Conservation (phyloP, 805 yeast genomes). For the Kodamaea sagamina region DNA sequence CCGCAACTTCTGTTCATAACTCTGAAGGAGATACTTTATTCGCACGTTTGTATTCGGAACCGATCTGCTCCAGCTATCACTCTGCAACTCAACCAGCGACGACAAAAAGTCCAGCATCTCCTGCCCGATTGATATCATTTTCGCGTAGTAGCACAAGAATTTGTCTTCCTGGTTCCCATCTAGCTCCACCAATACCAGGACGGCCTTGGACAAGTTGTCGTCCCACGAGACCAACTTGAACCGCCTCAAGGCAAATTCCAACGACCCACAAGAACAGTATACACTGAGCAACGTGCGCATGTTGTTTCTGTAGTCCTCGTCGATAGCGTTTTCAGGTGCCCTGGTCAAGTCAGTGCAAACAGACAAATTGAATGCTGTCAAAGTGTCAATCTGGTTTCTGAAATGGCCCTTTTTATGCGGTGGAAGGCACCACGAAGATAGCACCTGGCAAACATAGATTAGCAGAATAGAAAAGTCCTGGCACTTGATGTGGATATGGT, state of each 20-base stretch:
- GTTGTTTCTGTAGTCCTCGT: constrained; percentile 26
- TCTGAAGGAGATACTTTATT: constrained; percentile 19
- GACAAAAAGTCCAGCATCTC: constrained; percentile 45
- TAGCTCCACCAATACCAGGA: constrained; percentile 13
- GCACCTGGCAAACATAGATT: constrained; percentile 45
- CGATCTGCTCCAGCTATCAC: neutral
- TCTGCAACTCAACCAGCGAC: constrained; percentile 22
- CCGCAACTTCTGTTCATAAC: constrained; percentile 44
- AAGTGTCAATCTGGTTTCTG: constrained; percentile 51
- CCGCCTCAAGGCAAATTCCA: constrained; percentile 52
- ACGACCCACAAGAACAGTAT: constrained; percentile 52
- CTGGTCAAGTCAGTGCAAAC: constrained; percentile 47
- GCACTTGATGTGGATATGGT: constrained; percentile 43
- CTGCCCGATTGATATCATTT: constrained; percentile 50
- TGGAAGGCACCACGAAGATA: constrained; percentile 56
- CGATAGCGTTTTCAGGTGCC: constrained; percentile 32
- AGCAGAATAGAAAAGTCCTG: constrained; percentile 45
- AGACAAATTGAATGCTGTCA: constrained; percentile 47
- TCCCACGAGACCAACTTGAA: constrained; percentile 54
- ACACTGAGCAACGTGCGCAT: constrained; percentile 49
- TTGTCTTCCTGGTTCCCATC: constrained; percentile 36
- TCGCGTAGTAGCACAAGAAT: constrained; percentile 47
- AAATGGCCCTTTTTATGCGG: constrained; percentile 54
- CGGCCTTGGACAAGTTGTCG: constrained; percentile 41
- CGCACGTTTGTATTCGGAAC: neutral